Conservation (phyloP, 257 asterid species). For the Schizonepeta tenuifolia region DNA sequence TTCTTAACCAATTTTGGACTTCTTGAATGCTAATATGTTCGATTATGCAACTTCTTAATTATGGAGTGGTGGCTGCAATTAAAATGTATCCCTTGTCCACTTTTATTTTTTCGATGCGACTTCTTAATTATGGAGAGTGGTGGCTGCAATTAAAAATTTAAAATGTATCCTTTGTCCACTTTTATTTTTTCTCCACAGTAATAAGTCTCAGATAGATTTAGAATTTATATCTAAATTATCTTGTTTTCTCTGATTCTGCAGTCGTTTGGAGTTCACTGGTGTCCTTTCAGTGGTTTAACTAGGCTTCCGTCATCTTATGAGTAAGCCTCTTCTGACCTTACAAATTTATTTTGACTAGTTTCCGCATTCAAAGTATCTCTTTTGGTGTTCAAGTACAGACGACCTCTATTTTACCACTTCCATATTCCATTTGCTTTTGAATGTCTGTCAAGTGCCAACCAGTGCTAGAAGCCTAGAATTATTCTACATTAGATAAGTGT, state of each 20-base stretch:
- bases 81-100: constrained; percentile 1
- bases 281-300: constrained; percentile 73
- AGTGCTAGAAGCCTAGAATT: not conserved
- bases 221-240: constrained; percentile 2
- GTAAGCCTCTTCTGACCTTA: constrained; percentile 50
- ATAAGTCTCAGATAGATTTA: constrained; percentile 5
- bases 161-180: constrained; percentile 7
- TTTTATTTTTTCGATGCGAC: constrained; percentile 16
- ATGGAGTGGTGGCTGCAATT: constrained; percentile 12
- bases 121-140: not conserved
- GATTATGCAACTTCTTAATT: constrained; percentile 10
- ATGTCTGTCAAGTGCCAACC: not conserved
- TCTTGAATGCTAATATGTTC: constrained; percentile 5
- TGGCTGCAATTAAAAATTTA: constrained; percentile 18
- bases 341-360: constrained; percentile 13
- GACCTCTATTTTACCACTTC: constrained; percentile 1
- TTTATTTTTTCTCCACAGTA: not conserved
- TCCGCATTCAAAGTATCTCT: not conserved
- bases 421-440: not conserved
- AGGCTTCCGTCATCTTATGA: constrained; percentile 73
- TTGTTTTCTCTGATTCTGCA: constrained; percentile 46
- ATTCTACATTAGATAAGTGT: not conserved
- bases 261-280: constrained; percentile 92
- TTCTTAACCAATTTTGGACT: not conserved
- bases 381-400: not conserved